These are phyloP conservation scores for Pleurozium schreberi DNA, from an alignment of 225 moss, liverwort and hornwort genomes.

Conservation along the genomic window DNA sequence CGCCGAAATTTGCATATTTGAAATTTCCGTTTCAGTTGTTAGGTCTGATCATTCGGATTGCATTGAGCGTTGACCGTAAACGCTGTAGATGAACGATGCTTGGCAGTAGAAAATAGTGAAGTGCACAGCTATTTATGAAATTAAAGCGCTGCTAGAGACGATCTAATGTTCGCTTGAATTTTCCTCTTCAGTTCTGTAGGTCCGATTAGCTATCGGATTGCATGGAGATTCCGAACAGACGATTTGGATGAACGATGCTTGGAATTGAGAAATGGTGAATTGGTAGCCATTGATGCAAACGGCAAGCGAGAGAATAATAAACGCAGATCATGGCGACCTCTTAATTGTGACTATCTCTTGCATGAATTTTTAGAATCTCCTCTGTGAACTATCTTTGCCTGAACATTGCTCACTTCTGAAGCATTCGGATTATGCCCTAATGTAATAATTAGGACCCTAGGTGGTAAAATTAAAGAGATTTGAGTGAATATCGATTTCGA, in stretches of 20 bases:
- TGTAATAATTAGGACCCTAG: not conserved
- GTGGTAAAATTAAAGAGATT: no score
- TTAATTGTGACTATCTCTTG: not conserved
- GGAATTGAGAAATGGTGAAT: not conserved
- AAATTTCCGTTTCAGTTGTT: not conserved
- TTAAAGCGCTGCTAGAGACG: not conserved
- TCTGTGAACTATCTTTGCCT: not conserved
- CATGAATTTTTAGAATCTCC: not conserved
- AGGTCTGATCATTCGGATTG: not conserved
- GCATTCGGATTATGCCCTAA: not conserved
- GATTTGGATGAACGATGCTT: not conserved
- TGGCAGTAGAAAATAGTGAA: not conserved
- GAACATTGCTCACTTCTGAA: no score
- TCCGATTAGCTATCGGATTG: not conserved
- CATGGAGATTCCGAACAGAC: not conserved
- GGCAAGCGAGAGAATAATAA: not conserved
- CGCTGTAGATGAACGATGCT: not conserved
- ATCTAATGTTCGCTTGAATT: no score
- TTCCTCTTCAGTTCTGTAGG: not conserved
- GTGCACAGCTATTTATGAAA: not conserved
- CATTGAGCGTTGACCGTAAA: not conserved
- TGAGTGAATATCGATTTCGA: not conserved
- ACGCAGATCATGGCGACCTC: not conserved
- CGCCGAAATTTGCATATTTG: not conserved
- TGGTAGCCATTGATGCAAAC: not conserved